A percentile compares a stretch with the other conserved stretches of the same genome.
Evolutionary conservation across 768 basidiomycete genomes (phyloP).

Genomic region (Kondoa subrosea): DNA sequence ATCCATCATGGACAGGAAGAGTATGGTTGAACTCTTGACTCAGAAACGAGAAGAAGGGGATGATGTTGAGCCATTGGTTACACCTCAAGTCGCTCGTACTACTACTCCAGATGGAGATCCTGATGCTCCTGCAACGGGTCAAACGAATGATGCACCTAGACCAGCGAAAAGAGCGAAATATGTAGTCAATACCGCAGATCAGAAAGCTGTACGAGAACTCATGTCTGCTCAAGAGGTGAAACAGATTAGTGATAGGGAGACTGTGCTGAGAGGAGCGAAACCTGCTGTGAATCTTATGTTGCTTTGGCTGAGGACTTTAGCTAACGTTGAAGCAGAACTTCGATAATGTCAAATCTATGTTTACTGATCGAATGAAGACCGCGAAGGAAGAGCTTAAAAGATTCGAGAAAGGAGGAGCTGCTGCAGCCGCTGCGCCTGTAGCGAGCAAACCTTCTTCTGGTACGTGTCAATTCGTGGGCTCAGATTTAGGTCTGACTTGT

Average conservation of each 20-base stretch:
- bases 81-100: conserved; percentile 14
- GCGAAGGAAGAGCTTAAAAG: conserved; percentile 40
- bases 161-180: conserved; percentile 50
- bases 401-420: conserved; percentile 2
- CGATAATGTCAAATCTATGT: conserved; percentile 46
- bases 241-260: conserved; percentile 44
- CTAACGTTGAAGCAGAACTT: conserved; percentile 49
- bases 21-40: conserved; percentile 33
- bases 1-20: conserved; percentile 69
- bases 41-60: neutral
- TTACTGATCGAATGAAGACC: conserved; percentile 61
- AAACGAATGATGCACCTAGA: conserved; percentile 2
- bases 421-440: conserved; percentile 10
- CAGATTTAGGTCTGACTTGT: neutral
- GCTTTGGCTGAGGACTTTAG: neutral
- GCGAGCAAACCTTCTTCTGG: conserved; percentile 1
- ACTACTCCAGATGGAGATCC: conserved; percentile 27
- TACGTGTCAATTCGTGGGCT: conserved; percentile 15
- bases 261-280: conserved; percentile 66
- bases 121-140: conserved; percentile 26
- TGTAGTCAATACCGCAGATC: conserved; percentile 56
- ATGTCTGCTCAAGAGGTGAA: conserved; percentile 32
- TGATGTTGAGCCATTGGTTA: conserved; percentile 1
- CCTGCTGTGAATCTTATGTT: conserved; percentile 46
- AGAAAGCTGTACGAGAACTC: conserved; percentile 75